phyloP scores from a whole-genome alignment of 192 early-diverging fungal genomes.

The Coemansia sp. region DNA sequence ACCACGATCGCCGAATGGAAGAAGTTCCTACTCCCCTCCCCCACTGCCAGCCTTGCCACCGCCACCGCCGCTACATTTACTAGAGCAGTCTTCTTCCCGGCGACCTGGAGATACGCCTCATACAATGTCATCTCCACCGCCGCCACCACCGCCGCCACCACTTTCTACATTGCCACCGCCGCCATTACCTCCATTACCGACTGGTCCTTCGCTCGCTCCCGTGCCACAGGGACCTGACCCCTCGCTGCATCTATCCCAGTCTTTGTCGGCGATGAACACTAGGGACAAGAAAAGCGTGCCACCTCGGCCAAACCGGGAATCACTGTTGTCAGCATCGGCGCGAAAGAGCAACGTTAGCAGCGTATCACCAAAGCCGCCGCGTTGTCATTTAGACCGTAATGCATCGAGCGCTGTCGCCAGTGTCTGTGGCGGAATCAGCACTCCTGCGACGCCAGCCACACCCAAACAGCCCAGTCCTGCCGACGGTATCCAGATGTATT shows the following conservation, averaged over 20 bases:
- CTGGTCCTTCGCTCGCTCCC: neutral
- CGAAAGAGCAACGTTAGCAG: neutral
- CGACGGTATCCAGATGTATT: constrained; percentile 62
- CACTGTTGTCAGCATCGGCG: neutral
- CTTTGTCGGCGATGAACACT: neutral
- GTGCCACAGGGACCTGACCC: neutral
- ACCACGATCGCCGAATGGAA: constrained; percentile 9
- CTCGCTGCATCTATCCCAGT: constrained; percentile 10
- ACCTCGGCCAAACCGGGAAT: neutral
- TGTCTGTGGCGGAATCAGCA: constrained; percentile 14
- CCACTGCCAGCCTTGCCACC: neutral
- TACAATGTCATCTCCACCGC: constrained; percentile 14
- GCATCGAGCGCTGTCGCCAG: constrained; percentile 1
- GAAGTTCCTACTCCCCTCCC: constrained; percentile 12
- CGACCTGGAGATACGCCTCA: neutral
- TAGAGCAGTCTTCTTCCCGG: neutral
- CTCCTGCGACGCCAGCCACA: constrained; percentile 43
- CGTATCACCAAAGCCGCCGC: neutral
- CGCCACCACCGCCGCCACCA: constrained; percentile 21
- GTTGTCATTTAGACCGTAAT: neutral
- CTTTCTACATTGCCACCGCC: constrained; percentile 9
- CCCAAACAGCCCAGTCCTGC: constrained; percentile 40
- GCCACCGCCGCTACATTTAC: constrained; percentile 2
- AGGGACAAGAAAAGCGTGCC: constrained; percentile 1
- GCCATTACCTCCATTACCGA: constrained; percentile 10